A percentile compares a stretch with the other conserved stretches of the same genome.
phyloP scores from a whole-genome alignment of 129 eudicot genomes.

The Artemisia tridentata region DNA sequence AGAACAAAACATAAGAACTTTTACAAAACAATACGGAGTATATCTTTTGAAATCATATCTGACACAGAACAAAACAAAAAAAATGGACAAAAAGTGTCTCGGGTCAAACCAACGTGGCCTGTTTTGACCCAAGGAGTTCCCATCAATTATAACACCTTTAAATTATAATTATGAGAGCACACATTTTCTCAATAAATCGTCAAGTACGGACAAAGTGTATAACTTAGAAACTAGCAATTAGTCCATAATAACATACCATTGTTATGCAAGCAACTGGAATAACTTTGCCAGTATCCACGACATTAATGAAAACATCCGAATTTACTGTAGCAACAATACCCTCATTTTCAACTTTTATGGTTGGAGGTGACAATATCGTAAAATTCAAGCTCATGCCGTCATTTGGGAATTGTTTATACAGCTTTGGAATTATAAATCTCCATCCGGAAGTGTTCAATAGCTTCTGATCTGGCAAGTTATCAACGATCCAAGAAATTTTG shows the following conservation, averaged over 20 bases:
- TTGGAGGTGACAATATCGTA: slow-evolving; percentile 60
- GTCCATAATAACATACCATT: slow-evolving; percentile 45
- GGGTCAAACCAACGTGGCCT: too few relatives aligned
- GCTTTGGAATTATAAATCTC: slow-evolving; percentile 72
- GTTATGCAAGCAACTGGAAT: slow-evolving; percentile 76
- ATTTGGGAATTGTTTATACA: slow-evolving; percentile 73
- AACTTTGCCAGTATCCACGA: slow-evolving; percentile 57
- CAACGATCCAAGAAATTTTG: slow-evolving; percentile 68
- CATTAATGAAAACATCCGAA: slow-evolving; percentile 68
- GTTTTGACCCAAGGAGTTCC: too few relatives aligned
- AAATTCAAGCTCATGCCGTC: slow-evolving; percentile 71
- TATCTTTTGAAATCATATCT: too few relatives aligned
- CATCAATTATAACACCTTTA: too few relatives aligned
- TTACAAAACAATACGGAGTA: too few relatives aligned
- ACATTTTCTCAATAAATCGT: too few relatives aligned
- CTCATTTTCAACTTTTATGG: slow-evolving; percentile 40
- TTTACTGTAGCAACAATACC: slow-evolving; percentile 44
- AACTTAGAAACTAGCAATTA: neutral
- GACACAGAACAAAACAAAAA: too few relatives aligned
- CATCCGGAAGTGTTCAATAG: slow-evolving; percentile 89
- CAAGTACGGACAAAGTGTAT: too few relatives aligned
- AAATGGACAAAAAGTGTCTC: neutral
- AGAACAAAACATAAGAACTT: too few relatives aligned
- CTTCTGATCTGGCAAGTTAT: slow-evolving; percentile 69
- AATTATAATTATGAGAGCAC: too few relatives aligned